Percentiles rank a stretch among this genome's conserved stretches.
Conservation (phyloP, 1,284 basidiomycete species). For the Boletus sp. region DNA sequence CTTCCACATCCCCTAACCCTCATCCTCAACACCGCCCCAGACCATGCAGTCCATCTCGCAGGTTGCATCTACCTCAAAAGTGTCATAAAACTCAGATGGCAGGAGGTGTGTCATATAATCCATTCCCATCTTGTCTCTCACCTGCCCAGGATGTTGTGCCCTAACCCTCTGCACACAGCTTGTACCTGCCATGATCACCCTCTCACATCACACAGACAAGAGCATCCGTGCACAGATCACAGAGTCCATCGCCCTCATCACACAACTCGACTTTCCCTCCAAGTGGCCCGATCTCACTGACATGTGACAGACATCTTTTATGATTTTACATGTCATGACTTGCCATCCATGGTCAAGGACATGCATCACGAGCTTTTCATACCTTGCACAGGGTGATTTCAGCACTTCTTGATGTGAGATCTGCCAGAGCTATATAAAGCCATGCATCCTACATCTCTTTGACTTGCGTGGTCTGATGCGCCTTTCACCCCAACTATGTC, state of each 20-base stretch:
- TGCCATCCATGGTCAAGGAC: constrained; percentile 95
- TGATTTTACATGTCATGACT: constrained; percentile 93
- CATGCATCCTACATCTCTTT: constrained; percentile 44
- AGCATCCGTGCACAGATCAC: constrained; percentile 79
- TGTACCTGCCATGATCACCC: constrained; percentile 79
- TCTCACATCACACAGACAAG: constrained; percentile 68
- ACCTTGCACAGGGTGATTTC: constrained; percentile 66
- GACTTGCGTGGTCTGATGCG: constrained; percentile 11
- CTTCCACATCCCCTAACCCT: constrained; percentile 69
- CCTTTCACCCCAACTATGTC: constrained; percentile 72
- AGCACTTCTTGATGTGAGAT: constrained; percentile 80
- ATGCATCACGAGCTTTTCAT: constrained; percentile 80
- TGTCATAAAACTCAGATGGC: constrained; percentile 81
- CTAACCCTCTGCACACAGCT: constrained; percentile 62
- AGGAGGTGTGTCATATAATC: constrained; percentile 57
- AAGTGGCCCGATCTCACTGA: constrained; percentile 85
- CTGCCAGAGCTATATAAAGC: constrained; percentile 67
- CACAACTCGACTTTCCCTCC: constrained; percentile 82
- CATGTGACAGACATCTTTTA: constrained; percentile 90
- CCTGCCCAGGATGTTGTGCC: constrained; percentile 57
- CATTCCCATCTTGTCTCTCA: constrained; percentile 2
- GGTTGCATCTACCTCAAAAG: constrained; percentile 91
- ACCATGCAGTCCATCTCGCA: constrained; percentile 73
- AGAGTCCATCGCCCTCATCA: constrained; percentile 85
- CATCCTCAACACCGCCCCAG: constrained; percentile 66